Conservation (phyloP, 306 rosid species). For the Sophora flavescens region DNA sequence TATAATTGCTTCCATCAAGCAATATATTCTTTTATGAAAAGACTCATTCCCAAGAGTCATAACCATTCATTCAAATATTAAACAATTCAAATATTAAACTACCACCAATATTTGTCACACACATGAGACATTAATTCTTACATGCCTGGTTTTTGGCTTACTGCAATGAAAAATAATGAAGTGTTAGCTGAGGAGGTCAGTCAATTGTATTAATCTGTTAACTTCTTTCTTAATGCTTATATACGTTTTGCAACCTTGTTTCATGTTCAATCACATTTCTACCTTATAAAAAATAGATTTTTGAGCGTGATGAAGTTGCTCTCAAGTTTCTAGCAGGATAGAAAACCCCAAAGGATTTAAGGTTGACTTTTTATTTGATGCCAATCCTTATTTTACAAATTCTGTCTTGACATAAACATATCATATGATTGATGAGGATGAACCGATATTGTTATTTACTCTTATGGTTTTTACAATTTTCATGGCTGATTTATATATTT, state of each 20-base stretch:
- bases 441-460: slow-evolving; percentile 82
- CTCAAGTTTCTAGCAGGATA: slow-evolving; percentile 73
- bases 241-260: background rate
- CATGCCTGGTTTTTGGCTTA: slow-evolving; percentile 92
- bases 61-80: too few relatives aligned
- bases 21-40: too few relatives aligned
- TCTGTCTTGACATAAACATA: slow-evolving; percentile 80
- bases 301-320: slow-evolving; percentile 95
- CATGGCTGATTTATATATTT: too few relatives aligned
- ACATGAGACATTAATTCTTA: too few relatives aligned
- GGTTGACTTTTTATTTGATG: slow-evolving; percentile 81
- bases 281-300: slow-evolving; percentile 57
- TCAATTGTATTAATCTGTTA: background rate
- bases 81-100: too few relatives aligned
- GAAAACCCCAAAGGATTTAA: slow-evolving; percentile 92
- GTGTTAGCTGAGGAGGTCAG: slow-evolving; percentile 90
- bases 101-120: too few relatives aligned
- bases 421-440: slow-evolving; percentile 94
- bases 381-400: slow-evolving; percentile 82
- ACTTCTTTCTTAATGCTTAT: slow-evolving; percentile 6
- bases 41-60: too few relatives aligned
- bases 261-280: background rate
- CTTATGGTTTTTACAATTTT: too few relatives aligned
- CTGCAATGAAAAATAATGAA: slow-evolving; percentile 89
- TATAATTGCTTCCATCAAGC: too few relatives aligned